Base-by-base conservation (phyloP, 2,329 filamentous ascomycete species). In the Cercospora janseana region DNA sequence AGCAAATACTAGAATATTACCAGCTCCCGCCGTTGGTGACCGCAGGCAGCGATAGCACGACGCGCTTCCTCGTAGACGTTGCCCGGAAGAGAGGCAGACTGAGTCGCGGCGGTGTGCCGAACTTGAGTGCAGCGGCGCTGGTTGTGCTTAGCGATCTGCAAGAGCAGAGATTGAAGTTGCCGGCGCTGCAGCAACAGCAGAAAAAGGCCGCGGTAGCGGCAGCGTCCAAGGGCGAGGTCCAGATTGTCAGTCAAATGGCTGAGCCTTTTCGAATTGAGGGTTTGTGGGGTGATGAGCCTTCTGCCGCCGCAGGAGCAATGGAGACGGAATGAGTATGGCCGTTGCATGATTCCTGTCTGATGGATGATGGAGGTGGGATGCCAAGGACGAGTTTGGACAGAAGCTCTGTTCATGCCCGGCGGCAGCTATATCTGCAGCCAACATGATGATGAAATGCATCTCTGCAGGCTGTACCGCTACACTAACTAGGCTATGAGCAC, bases 101-200 rank as follows among this genome's bases (percentile, higher is more conserved):
- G 12, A 89, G 92, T 43, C 86, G 87, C 60, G 91, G 92, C 15
- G 93, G 93, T 55, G 79, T 97, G 12, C 93, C 93, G 34, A 98
- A 97, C 70, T 71, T 97, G 52, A 78, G 83, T 60, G 84, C 87
- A 46, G 92, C 93, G 6, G 93, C 92, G 56, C 92, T 93, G 79
- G 86, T 88, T 0, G 91, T 98, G 49, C 83, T 98, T 51, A 93
- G 84, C n/a, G 93, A 98, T 74, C 95, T 93, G 88, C 82, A 93
- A 60, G 92, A 97, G 68, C 92, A 91, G 20, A 82, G 93, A 45
- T 94, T 98, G 65, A 67, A 35, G 49, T 58, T 56, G 63, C 69
- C 34, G 69, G 70, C 35, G 66, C 70, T 55, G 66, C 68, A 37
- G 63, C 66, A 24, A 52, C 59, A 21, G 45, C 56, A 45, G 32